A percentile compares a stretch with the other conserved stretches of the same genome.
These are phyloP conservation scores for Penicillium odoratum DNA, from an alignment of 495 filamentous ascomycete genomes.

Conservation along the genomic window DNA sequence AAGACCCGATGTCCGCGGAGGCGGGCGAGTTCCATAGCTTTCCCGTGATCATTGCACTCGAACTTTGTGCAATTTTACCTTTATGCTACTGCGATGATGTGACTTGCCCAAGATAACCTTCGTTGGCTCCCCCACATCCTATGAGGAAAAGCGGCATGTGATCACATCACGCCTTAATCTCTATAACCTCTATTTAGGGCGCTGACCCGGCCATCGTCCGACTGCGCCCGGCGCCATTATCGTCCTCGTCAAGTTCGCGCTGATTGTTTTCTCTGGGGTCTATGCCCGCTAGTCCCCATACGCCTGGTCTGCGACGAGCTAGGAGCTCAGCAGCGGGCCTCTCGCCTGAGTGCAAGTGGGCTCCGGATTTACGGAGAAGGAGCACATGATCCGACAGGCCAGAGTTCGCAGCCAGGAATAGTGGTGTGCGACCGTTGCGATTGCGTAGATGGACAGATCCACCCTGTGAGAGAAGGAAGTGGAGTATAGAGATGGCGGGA, in stretches of 20 bases:
- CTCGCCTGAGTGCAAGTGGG: constrained; percentile 67
- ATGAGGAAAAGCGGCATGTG: constrained; percentile 10
- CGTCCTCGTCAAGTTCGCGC: constrained; percentile 33
- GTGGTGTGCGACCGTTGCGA: constrained; percentile 73
- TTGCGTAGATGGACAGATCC: constrained; percentile 88
- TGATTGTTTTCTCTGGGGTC: constrained; percentile 39
- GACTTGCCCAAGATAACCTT: constrained; percentile 8
- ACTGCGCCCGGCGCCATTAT: constrained; percentile 12
- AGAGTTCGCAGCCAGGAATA: constrained; percentile 71
- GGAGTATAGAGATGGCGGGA: constrained; percentile 61
- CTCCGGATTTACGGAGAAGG: constrained; percentile 68
- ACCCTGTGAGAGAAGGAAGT: constrained; percentile 70
- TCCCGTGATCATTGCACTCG: constrained; percentile 19
- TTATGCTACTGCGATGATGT: constrained; percentile 16
- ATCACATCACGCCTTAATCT: background rate
- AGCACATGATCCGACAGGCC: constrained; percentile 60
- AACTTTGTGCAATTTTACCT: background rate
- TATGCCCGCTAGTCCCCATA: constrained; percentile 51
- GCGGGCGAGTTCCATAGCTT: constrained; percentile 8
- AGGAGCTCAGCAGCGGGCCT: constrained; percentile 50
- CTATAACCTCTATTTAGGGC: constrained; percentile 18
- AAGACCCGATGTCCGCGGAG: constrained; percentile 29
- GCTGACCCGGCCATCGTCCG: constrained; percentile 39
- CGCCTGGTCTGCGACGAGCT: constrained; percentile 41
- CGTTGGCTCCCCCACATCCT: background rate